A percentile compares a stretch with the other conserved stretches of the same genome.
Evolutionary conservation across 331 rosid species (phyloP).

Genomic region (Saraca asoca): DNA sequence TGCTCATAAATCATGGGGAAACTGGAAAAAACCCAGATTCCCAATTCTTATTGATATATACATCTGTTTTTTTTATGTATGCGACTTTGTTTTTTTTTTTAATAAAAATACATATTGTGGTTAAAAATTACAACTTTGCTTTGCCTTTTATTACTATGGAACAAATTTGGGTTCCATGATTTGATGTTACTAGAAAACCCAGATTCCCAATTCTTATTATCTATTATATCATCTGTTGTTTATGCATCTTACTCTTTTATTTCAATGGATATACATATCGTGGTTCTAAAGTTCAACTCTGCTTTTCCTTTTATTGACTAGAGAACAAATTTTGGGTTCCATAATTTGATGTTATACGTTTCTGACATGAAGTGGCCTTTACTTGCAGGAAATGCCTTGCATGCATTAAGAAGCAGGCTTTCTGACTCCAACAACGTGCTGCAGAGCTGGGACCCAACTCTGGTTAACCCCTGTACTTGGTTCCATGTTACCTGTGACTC

Average conservation of each 20-base stretch:
- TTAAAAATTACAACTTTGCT: constrained; percentile 11
- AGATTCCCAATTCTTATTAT: constrained; percentile 10
- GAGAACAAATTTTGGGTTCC: constrained; percentile 3
- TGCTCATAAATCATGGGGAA: background rate
- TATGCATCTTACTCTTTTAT: no score
- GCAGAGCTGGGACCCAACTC: constrained; percentile 99
- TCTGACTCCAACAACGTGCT: constrained; percentile 77
- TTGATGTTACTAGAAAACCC: constrained; percentile 9
- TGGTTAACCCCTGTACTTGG: constrained; percentile 99
- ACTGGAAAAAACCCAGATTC: constrained; percentile 5
- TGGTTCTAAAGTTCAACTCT: constrained; percentile 11
- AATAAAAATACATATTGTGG: background rate
- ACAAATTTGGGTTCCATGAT: constrained; percentile 12
- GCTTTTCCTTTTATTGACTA: background rate
- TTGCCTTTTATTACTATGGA: constrained; percentile 4
- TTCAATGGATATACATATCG: background rate
- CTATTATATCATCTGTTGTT: background rate
- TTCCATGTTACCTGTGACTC: constrained; percentile 87
- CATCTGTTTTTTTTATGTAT: no score
- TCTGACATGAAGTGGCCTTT: constrained; percentile 9
- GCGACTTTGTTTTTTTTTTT: no score
- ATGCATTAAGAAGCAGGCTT: constrained; percentile 71
- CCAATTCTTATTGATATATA: constrained; percentile 3
- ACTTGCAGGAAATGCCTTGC: constrained; percentile 78
- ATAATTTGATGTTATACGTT: constrained; percentile 22